Percentiles rank a stretch among this genome's conserved stretches.
Evolutionary conservation across 2,329 filamentous ascomycete species (phyloP).

Genomic region (Davidsoniella eucalypti): DNA sequence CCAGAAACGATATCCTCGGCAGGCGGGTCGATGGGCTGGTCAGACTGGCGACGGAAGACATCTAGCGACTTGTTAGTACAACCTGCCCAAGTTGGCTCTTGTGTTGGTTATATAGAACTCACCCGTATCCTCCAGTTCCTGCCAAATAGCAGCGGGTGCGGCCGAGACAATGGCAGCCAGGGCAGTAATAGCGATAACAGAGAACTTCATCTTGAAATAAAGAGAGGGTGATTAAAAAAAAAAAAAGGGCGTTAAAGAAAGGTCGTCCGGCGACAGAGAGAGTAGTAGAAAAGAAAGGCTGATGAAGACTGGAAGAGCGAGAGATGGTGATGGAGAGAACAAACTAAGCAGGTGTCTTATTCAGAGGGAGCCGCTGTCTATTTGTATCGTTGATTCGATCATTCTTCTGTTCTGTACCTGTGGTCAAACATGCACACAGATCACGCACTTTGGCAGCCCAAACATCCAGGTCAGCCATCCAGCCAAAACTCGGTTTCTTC

Average conservation of each 20-base stretch:
- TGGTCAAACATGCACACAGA: no score
- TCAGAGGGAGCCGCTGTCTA: constrained; percentile 10
- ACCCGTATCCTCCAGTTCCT: neutral
- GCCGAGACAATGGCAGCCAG: constrained; percentile 31
- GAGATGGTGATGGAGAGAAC: constrained; percentile 12
- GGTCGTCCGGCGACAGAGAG: constrained; percentile 12
- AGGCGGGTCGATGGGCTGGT: constrained; percentile 3
- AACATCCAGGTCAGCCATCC: no score
- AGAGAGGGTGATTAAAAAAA: neutral
- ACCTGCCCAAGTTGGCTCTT: no score
- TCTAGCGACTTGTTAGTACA: neutral
- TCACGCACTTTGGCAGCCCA: no score
- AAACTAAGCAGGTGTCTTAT: neutral
- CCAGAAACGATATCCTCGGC: constrained; percentile 9
- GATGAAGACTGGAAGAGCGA: constrained; percentile 8
- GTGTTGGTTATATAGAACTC: neutral
- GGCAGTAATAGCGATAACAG: constrained; percentile 28
- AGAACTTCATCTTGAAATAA: constrained; percentile 37
- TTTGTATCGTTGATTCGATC: neutral
- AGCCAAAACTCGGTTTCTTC: no score
- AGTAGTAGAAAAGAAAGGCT: constrained; percentile 14
- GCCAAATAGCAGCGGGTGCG: constrained; percentile 15
- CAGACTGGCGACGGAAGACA: constrained; percentile 17
- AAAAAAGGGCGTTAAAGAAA: constrained; percentile 1
- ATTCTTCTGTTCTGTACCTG: no score